Percentiles rank a stretch among this genome's conserved stretches.
Conservation (phyloP, 225 moss, liverwort and hornwort species). For the Pseudoscleropodium purum region DNA sequence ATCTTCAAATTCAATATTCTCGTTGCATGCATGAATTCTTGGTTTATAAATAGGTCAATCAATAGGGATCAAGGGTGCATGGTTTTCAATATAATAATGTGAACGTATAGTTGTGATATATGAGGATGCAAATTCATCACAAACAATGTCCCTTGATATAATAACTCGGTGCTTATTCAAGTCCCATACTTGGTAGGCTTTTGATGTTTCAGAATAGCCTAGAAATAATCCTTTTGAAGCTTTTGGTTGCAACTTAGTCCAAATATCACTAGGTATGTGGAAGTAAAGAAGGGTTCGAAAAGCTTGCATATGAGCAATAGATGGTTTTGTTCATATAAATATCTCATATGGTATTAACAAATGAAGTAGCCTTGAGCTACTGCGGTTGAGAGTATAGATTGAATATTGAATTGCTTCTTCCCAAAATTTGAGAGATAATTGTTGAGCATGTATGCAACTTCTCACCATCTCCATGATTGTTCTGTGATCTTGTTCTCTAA, state of each 20-base stretch:
- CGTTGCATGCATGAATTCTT: fast-evolving
- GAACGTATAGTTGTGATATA: fast-evolving
- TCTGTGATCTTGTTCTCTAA: not conserved
- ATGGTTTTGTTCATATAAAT: not conserved
- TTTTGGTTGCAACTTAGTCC: not conserved
- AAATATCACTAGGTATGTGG: not conserved
- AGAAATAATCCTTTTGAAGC: not conserved
- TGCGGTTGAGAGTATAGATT: not conserved
- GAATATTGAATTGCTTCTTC: not conserved
- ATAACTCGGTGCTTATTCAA: not conserved
- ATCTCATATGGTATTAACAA: not conserved
- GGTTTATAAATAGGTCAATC: fast-evolving
- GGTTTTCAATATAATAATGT: not conserved
- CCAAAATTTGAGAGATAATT: not conserved
- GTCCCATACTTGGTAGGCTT: not conserved
- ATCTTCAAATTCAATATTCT: fast-evolving
- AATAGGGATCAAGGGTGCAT: fast-evolving
- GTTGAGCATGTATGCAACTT: not conserved
- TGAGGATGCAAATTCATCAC: fast-evolving
- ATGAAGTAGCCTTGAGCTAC: fast-evolving
- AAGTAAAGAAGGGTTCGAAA: not conserved
- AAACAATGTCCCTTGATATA: not conserved
- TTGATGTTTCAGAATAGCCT: not conserved
- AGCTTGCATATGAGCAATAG: not conserved
- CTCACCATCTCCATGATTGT: not conserved